Percentiles rank a stretch among this genome's conserved stretches.
Conservation (phyloP, 2,329 filamentous ascomycete species). For the Aphanocladium album region DNA sequence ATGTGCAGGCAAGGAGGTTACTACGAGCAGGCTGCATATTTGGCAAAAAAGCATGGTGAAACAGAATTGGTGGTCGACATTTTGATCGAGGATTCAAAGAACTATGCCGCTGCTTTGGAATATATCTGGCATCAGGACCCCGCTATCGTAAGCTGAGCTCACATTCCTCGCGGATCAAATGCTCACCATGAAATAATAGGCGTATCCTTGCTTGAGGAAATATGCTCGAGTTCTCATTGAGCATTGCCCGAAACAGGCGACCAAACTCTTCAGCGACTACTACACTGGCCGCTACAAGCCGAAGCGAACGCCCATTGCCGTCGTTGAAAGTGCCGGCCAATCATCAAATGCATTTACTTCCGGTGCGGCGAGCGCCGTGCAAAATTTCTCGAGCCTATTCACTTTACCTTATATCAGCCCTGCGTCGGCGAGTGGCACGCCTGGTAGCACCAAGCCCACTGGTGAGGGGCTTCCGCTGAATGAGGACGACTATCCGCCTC, state of each 20-base stretch:
- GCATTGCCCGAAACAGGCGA: slow-evolving; percentile 76
- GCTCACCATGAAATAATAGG: slow-evolving; percentile 38
- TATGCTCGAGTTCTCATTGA: slow-evolving; percentile 88
- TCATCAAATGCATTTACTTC: slow-evolving; percentile 43
- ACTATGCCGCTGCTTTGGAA: slow-evolving; percentile 79
- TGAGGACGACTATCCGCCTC: slow-evolving; percentile 38
- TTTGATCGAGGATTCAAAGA: slow-evolving; percentile 89
- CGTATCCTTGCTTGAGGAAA: slow-evolving; percentile 87
- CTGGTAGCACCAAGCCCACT: slow-evolving; percentile 46
- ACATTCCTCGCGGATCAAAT: not conserved
- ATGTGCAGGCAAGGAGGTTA: slow-evolving; percentile 98
- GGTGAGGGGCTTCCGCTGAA: slow-evolving; percentile 45
- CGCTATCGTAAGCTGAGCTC: slow-evolving; percentile 52
- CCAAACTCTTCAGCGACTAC: slow-evolving; percentile 87
- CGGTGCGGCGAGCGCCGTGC: slow-evolving; percentile 69
- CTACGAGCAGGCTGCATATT: slow-evolving; percentile 90
- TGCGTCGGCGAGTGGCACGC: slow-evolving; percentile 41
- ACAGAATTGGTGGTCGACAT: slow-evolving; percentile 94
- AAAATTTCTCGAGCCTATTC: slow-evolving; percentile 78
- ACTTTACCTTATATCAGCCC: slow-evolving; percentile 81
- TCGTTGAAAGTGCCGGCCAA: slow-evolving; percentile 32
- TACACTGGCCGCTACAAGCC: slow-evolving; percentile 82
- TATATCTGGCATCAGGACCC: slow-evolving; percentile 89
- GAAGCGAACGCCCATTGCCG: slow-evolving; percentile 51
- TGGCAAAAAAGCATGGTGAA: slow-evolving; percentile 91